These are phyloP conservation scores for Pinus taeda DNA, from an alignment of 75 land plant genomes.

Conservation along the genomic window DNA sequence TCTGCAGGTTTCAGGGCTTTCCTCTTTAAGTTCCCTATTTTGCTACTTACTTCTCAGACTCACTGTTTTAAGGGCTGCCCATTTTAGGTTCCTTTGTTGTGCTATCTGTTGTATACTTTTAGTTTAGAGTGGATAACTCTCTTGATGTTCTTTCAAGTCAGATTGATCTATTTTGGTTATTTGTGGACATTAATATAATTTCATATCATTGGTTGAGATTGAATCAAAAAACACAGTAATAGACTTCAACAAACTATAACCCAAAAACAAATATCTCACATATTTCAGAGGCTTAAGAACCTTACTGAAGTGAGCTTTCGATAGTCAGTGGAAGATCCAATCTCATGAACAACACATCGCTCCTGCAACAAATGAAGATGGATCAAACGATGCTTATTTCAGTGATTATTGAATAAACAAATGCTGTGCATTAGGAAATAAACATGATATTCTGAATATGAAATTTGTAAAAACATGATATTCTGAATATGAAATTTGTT, in stretches of 20 bases:
- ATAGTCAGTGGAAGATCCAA: conserved; percentile 84
- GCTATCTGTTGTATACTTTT: too few relatives aligned
- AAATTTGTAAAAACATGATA: too few relatives aligned
- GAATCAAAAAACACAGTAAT: not conserved
- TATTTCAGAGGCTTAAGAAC: not conserved
- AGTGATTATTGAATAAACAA: not conserved
- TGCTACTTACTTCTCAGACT: too few relatives aligned
- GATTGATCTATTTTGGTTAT: too few relatives aligned
- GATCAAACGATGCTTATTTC: not conserved
- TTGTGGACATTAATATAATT: too few relatives aligned
- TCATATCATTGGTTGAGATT: not conserved
- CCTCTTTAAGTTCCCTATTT: too few relatives aligned
- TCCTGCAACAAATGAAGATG: conserved; percentile 43
- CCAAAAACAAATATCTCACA: not conserved
- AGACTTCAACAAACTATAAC: not conserved
- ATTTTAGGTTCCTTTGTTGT: too few relatives aligned
- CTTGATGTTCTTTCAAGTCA: too few relatives aligned
- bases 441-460: too few relatives aligned
- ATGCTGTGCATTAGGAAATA: not conserved
- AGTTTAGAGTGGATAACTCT: too few relatives aligned
- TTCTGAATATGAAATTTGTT: not conserved
- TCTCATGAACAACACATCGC: conserved; percentile 81
- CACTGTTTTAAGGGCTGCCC: too few relatives aligned
- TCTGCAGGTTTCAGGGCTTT: too few relatives aligned
- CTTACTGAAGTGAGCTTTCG: conserved; percentile 81